Conservation (phyloP, 2,329 filamentous ascomycete genomes). For the Penicillium sclerotigenum region DNA sequence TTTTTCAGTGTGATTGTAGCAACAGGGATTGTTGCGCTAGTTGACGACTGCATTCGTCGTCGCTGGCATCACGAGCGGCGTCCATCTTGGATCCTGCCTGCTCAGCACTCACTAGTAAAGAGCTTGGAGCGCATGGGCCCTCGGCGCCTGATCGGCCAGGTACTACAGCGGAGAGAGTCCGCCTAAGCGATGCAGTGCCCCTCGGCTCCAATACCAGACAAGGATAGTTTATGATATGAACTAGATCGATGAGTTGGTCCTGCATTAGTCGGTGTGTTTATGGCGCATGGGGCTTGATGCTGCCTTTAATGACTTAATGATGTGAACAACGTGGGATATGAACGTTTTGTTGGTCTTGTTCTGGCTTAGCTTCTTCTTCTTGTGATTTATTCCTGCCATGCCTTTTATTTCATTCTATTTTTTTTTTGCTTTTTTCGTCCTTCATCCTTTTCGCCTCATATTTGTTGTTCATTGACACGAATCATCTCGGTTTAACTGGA, state of each 20-base stretch:
- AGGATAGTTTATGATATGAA: neutral
- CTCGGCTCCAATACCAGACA: neutral
- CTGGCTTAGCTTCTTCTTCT: conserved; percentile 5
- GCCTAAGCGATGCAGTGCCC: conserved; percentile 20
- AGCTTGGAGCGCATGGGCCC: conserved; percentile 62
- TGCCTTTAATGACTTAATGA: conserved; percentile 11
- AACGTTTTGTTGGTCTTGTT: conserved; percentile 5
- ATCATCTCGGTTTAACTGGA: neutral
- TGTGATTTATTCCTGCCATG: neutral
- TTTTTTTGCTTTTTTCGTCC: conserved; percentile 3
- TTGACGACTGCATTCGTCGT: conserved; percentile 86
- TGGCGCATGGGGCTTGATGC: conserved; percentile 1
- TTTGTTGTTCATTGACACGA: neutral
- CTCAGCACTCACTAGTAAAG: conserved; percentile 51
- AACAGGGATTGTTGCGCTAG: conserved; percentile 82
- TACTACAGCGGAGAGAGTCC: conserved; percentile 55
- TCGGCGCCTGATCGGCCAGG: conserved; percentile 60
- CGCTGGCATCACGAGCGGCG: conserved; percentile 62
- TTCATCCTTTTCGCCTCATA: neutral
- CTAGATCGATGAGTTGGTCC: conserved; percentile 3
- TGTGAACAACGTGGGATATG: conserved; percentile 2
- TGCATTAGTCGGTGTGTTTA: neutral
- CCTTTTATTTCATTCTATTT: neutral
- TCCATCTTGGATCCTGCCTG: conserved; percentile 53
- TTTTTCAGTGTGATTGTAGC: conserved; percentile 72